Evolutionary conservation across 129 eudicot species (phyloP), one percentile per base, ranked within the genome.

Genomic region (Solidago caesia): DNA sequence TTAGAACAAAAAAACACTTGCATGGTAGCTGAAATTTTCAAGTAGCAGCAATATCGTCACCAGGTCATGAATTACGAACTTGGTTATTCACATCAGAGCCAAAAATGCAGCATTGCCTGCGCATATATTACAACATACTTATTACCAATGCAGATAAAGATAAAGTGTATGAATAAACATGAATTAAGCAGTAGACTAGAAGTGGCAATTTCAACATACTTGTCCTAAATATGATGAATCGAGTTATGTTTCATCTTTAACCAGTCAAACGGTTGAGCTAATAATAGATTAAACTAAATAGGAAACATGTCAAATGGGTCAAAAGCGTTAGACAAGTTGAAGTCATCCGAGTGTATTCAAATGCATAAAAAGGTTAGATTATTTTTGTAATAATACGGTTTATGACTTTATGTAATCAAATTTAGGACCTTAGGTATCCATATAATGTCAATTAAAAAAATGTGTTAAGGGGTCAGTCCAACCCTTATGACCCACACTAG

Each of bases 71-170:
- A 72, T 71, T 51, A 71, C 57, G 60, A 57, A 65, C 64, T 47
- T 48, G 41, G 67, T 70, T 70, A 64, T 45, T 67, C 77, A 71
- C 77, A 76, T 88, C 77, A 91, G 44, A 91, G 81, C 96, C 97
- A 91, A 83, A 91, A 91, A 81, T 86, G 82, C 68, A 91, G 84
- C 90, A 91, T 85, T 70, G 87, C 96, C 97, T 89, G 90, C 71
- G 11, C 67, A 80, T 58, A 69, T 8, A 77, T 51, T 27, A 59
- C 64, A 33, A 42, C 43, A 77, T 25, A 67, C 15, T 55, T 11
- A 43, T 41, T 14, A 43, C 27, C 9, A 26, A 65, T 42, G 43
- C 2, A 64, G 70, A 77, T 53, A 48, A 25, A 62, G 47, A 64
- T 39, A n/a, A 42, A 42, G n/a, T 11, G 15, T 44, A 64, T 47